phyloP scores from a whole-genome alignment of 495 filamentous ascomycete genomes.

The Neurospora intermedia region DNA sequence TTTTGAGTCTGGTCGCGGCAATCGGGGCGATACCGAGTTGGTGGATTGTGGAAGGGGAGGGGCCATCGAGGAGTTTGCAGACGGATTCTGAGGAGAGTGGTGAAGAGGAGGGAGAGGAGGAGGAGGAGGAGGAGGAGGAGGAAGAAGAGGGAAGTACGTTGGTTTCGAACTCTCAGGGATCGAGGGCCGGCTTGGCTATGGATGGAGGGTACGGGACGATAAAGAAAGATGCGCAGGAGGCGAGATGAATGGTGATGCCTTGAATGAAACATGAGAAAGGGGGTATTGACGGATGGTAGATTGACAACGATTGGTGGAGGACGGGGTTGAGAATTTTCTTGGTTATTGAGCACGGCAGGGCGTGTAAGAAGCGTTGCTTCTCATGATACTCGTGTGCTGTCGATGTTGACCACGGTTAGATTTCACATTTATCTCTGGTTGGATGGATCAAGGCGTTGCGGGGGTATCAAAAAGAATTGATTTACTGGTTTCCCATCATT shows the following conservation, averaged over 20 bases:
- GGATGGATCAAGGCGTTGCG: neutral
- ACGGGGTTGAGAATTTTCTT: neutral
- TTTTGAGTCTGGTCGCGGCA: slow-evolving; percentile 46
- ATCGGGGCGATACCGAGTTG: slow-evolving; percentile 56
- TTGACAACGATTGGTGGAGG: neutral
- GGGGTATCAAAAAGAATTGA: neutral
- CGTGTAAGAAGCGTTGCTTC: neutral
- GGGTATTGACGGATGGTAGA: neutral
- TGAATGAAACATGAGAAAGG: neutral
- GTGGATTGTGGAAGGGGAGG: slow-evolving; percentile 66
- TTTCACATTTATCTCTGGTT: neutral
- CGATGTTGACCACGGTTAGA: neutral
- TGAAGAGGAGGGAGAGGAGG: slow-evolving; percentile 22
- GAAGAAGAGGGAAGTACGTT: neutral
- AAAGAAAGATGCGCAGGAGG: neutral
- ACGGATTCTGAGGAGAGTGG: slow-evolving; percentile 4
- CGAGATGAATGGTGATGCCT: neutral
- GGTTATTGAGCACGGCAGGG: neutral
- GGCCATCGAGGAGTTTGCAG: slow-evolving; percentile 38
- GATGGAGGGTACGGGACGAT: neutral
- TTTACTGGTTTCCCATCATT: neutral
- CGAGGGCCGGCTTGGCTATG: neutral
- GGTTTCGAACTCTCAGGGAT: neutral
- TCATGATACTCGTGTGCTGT: neutral
- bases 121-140: slow-evolving; percentile 1